Conservation (phyloP, 1,284 basidiomycete species). For the Erythrobasidium hasegawianum region DNA sequence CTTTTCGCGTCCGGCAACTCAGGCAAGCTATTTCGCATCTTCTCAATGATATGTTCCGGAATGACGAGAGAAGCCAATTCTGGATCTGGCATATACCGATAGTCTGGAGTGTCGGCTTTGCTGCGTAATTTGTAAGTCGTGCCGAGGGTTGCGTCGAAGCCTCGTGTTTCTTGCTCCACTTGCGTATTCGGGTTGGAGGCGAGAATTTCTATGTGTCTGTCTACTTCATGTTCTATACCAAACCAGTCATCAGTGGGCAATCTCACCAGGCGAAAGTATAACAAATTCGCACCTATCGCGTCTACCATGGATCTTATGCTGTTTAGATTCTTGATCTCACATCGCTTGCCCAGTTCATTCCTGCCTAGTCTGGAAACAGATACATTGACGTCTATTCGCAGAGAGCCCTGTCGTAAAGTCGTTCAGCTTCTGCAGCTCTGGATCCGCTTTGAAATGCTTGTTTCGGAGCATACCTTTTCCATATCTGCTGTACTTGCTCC, state of each 20-base stretch:
- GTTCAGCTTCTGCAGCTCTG: background rate
- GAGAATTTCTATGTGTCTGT: background rate
- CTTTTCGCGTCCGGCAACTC: conserved; percentile 70
- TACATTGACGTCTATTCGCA: conserved; percentile 94
- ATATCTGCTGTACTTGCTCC: conserved; percentile 93
- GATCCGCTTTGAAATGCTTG: background rate
- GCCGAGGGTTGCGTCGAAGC: conserved; percentile 76
- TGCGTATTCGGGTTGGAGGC: conserved; percentile 56
- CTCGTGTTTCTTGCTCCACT: conserved; percentile 81
- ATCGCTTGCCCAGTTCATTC: conserved; percentile 73
- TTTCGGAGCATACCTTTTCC: conserved; percentile 73
- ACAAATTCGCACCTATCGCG: conserved; percentile 81
- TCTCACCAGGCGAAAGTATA: no score
- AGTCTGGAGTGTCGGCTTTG: conserved; percentile 93
- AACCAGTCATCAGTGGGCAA: no score
- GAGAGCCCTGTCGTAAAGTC: conserved; percentile 67
- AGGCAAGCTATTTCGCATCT: conserved; percentile 65
- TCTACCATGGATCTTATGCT: conserved; percentile 79
- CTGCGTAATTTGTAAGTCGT: conserved; percentile 76
- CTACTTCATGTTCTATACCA: background rate
- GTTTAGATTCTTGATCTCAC: conserved; percentile 97
- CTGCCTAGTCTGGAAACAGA: conserved; percentile 63
- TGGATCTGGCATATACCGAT: conserved; percentile 97
- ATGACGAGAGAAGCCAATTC: conserved; percentile 77
- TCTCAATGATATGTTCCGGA: conserved; percentile 51